These are phyloP conservation scores for Beauveria varroae DNA, from an alignment of 2,329 filamentous ascomycete species.

Conservation along the genomic window DNA sequence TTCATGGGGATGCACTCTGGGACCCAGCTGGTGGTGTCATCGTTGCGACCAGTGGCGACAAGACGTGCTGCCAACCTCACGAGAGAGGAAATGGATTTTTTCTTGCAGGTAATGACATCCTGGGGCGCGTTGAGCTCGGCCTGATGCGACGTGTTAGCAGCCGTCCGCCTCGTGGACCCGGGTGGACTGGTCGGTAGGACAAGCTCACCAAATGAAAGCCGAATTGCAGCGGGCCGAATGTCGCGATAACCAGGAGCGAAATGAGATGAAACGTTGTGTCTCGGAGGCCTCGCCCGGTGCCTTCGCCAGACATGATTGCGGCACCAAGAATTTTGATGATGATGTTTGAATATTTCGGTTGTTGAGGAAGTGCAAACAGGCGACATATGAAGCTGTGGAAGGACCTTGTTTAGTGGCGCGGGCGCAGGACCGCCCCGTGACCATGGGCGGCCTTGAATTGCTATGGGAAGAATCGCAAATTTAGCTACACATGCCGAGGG, in stretches of 20 bases:
- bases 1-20: conserved; percentile 86
- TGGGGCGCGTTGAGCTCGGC: conserved; percentile 93
- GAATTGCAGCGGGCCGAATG: conserved; percentile 85
- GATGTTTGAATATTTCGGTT: neutral
- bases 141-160: conserved; percentile 27
- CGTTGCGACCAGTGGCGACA: neutral
- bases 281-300: conserved; percentile 23
- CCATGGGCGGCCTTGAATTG: neutral
- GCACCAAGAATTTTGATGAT: neutral
- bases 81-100: conserved; percentile 33
- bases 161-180: neutral
- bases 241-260: conserved; percentile 66
- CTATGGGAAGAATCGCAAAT: neutral
- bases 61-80: conserved; percentile 17
- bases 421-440: neutral
- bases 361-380: neutral
- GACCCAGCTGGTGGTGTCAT: conserved; percentile 26
- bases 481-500: neutral
- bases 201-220: conserved; percentile 77
- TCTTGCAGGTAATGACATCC: conserved; percentile 83
- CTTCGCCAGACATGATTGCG: conserved; percentile 2
- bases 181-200: neutral
- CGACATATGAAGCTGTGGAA: neutral
- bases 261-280: conserved; percentile 69
- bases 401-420: neutral